Evolutionary conservation across 495 filamentous ascomycete genomes (phyloP).

Genomic region (Letharia columbiana): DNA sequence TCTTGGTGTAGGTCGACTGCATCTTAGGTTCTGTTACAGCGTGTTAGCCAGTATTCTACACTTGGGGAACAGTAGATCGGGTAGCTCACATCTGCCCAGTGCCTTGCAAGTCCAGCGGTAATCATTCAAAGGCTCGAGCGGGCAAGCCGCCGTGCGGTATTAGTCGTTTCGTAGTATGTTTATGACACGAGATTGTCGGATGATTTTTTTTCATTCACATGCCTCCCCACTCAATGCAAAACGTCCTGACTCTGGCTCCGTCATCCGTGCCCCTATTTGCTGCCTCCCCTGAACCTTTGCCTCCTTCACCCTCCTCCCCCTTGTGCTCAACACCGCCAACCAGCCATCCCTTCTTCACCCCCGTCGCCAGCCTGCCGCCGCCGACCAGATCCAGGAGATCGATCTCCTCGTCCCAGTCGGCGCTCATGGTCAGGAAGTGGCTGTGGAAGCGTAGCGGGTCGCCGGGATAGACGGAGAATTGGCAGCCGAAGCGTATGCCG

Average conservation of each 20-base stretch:
- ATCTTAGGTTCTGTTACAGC: not conserved
- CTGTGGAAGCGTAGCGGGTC: slow-evolving; percentile 91
- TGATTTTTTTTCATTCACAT: slow-evolving; percentile 44
- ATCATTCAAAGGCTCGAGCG: not conserved
- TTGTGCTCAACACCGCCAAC: slow-evolving; percentile 54
- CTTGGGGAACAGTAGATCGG: not conserved
- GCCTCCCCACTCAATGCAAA: slow-evolving; percentile 76
- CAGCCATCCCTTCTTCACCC: slow-evolving; percentile 91
- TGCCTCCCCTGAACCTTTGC: slow-evolving; percentile 28
- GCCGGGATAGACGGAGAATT: slow-evolving; percentile 90
- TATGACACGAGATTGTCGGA: not conserved
- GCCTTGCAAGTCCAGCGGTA: not conserved
- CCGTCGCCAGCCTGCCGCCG: slow-evolving; percentile 80
- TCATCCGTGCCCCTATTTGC: slow-evolving; percentile 21
- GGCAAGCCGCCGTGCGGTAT: not conserved
- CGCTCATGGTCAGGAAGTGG: slow-evolving; percentile 72
- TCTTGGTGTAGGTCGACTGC: not conserved
- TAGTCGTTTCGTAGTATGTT: not conserved
- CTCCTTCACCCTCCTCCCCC: not conserved
- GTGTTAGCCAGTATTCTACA: not conserved
- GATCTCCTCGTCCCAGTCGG: slow-evolving; percentile 80
- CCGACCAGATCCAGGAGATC: slow-evolving; percentile 73
- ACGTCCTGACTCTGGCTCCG: slow-evolving; percentile 47
- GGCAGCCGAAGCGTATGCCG: slow-evolving; percentile 86
- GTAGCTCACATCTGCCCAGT: not conserved